phyloP scores from a whole-genome alignment of 352 stramenopile genomes.

The Pythium periplocum region DNA sequence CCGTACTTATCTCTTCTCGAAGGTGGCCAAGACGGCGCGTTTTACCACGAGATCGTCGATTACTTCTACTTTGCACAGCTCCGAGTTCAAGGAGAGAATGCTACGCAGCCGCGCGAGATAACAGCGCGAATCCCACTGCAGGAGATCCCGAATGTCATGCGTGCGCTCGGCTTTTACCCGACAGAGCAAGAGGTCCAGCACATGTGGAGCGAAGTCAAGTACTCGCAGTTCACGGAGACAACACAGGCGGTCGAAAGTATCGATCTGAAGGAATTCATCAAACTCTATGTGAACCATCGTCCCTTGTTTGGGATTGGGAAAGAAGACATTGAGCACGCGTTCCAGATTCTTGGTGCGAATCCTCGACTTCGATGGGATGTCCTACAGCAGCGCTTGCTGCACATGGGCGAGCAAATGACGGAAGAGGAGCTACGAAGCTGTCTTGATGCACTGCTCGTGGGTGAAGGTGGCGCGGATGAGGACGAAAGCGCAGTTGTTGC shows the following conservation, averaged over 20 bases:
- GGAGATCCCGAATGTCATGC: slow-evolving; percentile 92
- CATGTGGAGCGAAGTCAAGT: slow-evolving; percentile 86
- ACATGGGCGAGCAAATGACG: slow-evolving; percentile 73
- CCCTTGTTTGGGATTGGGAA: slow-evolving; percentile 85
- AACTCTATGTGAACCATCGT: slow-evolving; percentile 92
- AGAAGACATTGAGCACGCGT: slow-evolving; percentile 70
- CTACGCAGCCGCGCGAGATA: slow-evolving; percentile 65
- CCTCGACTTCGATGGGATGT: slow-evolving; percentile 50
- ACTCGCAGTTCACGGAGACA: slow-evolving; percentile 72
- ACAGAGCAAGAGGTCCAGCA: slow-evolving; percentile 88
- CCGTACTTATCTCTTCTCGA: slow-evolving; percentile 87
- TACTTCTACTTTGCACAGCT: slow-evolving; percentile 95
- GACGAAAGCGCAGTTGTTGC: slow-evolving; percentile 10
- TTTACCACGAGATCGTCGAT: slow-evolving; percentile 91
- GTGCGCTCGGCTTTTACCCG: slow-evolving; percentile 90
- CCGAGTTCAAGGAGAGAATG: slow-evolving; percentile 86
- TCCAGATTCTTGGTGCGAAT: slow-evolving; percentile 37
- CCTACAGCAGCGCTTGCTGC: slow-evolving; percentile 56
- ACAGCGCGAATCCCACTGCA: slow-evolving; percentile 67
- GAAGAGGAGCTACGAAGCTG: slow-evolving; percentile 80
- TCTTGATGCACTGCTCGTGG: slow-evolving; percentile 60
- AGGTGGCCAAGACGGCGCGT: slow-evolving; percentile 67
- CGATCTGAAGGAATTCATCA: slow-evolving; percentile 73
- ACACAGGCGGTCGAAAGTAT: slow-evolving; percentile 66
- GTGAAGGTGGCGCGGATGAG: slow-evolving; percentile 15